These are phyloP conservation scores for Apiosordaria backusii DNA, from an alignment of 495 filamentous ascomycete species.

Conservation along the genomic window DNA sequence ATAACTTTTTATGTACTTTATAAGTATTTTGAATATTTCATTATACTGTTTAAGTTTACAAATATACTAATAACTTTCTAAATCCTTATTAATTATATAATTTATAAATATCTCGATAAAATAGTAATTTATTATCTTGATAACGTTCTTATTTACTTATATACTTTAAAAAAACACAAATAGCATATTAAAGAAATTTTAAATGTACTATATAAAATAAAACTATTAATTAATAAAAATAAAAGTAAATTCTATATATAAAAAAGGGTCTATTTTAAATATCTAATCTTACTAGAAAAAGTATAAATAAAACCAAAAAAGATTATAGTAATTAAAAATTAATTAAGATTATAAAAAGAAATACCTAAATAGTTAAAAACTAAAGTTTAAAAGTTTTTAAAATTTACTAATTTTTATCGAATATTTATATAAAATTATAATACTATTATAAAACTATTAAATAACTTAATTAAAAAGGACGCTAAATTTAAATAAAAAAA, in stretches of 20 bases:
- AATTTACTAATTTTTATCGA: constrained; percentile 2
- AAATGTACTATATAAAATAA: too few relatives aligned
- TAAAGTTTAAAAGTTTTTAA: neutral
- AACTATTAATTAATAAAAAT: too few relatives aligned
- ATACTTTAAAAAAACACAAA: too few relatives aligned
- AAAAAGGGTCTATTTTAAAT: too few relatives aligned
- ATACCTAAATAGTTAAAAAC: neutral
- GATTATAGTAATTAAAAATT: too few relatives aligned
- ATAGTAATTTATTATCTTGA: neutral
- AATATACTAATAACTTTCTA: constrained; percentile 1
- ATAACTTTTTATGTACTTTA: neutral
- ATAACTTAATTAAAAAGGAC: neutral
- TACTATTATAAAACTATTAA: neutral
- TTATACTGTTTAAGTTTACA: neutral
- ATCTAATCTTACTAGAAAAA: too few relatives aligned
- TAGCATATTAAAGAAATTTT: too few relatives aligned
- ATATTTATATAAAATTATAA: neutral
- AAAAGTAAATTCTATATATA: too few relatives aligned
- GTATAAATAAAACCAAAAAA: too few relatives aligned
- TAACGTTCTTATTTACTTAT: too few relatives aligned
- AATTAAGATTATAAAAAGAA: neutral
- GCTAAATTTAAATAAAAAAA: neutral
- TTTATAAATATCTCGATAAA: neutral
- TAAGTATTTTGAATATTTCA: neutral
- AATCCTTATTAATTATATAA: neutral